A percentile compares a stretch with the other conserved stretches of the same genome.
phyloP scores from a whole-genome alignment of 148 eudicot genomes.

The Pouteria glomerata region DNA sequence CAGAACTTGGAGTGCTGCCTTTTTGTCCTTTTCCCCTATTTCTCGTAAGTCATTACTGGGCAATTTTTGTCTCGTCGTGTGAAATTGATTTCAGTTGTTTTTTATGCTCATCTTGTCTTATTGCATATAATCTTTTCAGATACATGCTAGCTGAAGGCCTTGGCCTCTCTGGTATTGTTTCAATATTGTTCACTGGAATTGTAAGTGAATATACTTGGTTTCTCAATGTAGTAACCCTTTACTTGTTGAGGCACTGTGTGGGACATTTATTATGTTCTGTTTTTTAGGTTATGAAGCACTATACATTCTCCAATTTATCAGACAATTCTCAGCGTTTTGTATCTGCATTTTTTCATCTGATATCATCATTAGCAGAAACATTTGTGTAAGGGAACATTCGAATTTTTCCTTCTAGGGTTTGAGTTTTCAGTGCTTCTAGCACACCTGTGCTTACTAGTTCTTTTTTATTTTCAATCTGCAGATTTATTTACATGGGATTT shows the following conservation, averaged over 20 bases:
- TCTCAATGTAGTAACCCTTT: neutral
- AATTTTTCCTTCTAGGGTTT: neutral
- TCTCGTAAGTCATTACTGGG: slow-evolving; percentile 65
- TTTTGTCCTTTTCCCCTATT: slow-evolving; percentile 96
- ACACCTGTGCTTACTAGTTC: neutral
- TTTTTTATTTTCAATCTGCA: slow-evolving; percentile 33
- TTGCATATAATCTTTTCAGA: slow-evolving; percentile 27
- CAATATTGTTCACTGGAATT: slow-evolving; percentile 97
- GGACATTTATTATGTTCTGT: neutral
- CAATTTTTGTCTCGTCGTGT: neutral
- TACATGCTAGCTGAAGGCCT: slow-evolving; percentile 99
- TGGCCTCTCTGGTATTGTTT: slow-evolving; percentile 99
- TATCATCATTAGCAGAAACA: slow-evolving; percentile 97
- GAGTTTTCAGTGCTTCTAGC: neutral
- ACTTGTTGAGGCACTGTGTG: slow-evolving; percentile 10
- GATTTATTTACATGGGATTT: slow-evolving; percentile 99
- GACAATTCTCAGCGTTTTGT: slow-evolving; percentile 91
- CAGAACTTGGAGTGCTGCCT: slow-evolving; percentile 99
- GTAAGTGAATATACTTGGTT: slow-evolving; percentile 44
- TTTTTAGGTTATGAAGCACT: slow-evolving; percentile 98
- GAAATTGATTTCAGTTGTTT: neutral
- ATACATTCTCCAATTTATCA: slow-evolving; percentile 84
- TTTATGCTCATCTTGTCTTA: neutral
- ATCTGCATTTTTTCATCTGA: slow-evolving; percentile 92
- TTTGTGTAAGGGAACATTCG: slow-evolving; percentile 64